Base-by-base conservation (phyloP, 805 yeast species). In the Priceomyces castillae region DNA sequence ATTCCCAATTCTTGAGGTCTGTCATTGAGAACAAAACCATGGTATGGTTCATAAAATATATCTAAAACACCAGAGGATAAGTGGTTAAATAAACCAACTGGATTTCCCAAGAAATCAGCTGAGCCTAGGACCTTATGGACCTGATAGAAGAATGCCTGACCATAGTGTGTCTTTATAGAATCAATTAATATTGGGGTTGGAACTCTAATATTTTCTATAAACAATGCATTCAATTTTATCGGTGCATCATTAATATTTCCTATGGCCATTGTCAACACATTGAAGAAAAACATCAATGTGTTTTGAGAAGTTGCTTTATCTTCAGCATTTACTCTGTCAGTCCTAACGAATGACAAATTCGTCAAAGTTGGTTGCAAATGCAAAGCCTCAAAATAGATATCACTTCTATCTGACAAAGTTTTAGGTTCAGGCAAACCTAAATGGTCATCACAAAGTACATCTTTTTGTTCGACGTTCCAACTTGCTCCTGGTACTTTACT, bases 211-310 rank as follows among this genome's bases (percentile, higher is more conserved):
- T 94, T 94, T 54, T 90, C 97, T 59, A 92, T 76, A 46, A 89
- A 76, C 52, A 95, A 72, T 0, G 98, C 90, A 56, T 92, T 89
- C 59, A 94, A 69, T 56, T 85, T 79, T 35, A 94, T 86, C 1
- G 98, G 98, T 0, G 99, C 99, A 63, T 94, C 97, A 59, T 92
- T 92, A 47, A 95, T 87, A 61, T 92, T 94, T 19, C 98, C 99
- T 49, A 94, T 80, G 0, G 99, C 96, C 97, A 92, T 90, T 0
- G 97, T 90, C 46, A 94, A 69, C 30, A 92, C 82, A 60, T 94
- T 89, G 51, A 88, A 73, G 49, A 89, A 80, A 61, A 86, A 85
- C 77, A 84, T 77, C 39, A 90, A 59, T 0, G 94, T 72, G 50
- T 82, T 84, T 37, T 80, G 82, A 2, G 86, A 69, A 23, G 31